phyloP scores from a whole-genome alignment of 164 flowering plant genomes.

The Stephania yunnanensis region DNA sequence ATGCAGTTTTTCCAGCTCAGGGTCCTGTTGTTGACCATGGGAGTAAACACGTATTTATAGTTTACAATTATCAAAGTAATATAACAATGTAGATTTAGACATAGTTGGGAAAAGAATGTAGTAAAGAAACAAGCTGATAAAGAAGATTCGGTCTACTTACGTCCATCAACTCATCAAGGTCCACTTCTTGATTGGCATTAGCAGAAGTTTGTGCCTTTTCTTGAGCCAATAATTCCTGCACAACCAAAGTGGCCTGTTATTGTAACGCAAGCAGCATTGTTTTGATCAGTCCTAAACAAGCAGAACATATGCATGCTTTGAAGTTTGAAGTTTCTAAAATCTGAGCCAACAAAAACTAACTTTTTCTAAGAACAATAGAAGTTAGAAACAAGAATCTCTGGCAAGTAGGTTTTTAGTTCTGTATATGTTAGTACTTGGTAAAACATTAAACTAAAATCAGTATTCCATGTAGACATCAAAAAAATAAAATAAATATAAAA shows the following conservation, averaged over 20 bases:
- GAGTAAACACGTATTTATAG: background rate
- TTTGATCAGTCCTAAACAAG: background rate
- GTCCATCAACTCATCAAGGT: slow-evolving; percentile 88
- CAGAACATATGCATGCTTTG: background rate
- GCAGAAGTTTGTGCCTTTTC: slow-evolving; percentile 45
- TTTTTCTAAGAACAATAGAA: background rate
- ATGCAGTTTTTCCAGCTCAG: slow-evolving; percentile 92
- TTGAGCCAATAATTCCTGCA: slow-evolving; percentile 63
- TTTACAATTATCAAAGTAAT: background rate
- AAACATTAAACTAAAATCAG: background rate
- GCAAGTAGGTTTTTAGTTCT: background rate
- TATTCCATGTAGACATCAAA: background rate
- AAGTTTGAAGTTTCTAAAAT: background rate
- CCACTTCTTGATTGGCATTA: slow-evolving; percentile 59
- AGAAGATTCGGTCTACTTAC: slow-evolving; percentile 37
- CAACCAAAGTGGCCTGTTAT: background rate
- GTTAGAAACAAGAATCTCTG: background rate
- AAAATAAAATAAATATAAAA: no score
- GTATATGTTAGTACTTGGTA: background rate
- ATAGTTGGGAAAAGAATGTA: background rate
- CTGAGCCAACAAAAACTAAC: background rate
- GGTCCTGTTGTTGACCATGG: slow-evolving; percentile 49
- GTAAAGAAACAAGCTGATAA: background rate
- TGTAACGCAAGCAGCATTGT: background rate
- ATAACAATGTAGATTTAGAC: background rate